Percentiles rank a stretch among this genome's conserved stretches.
Conservation (phyloP, 208 protist genomes). For the Crithidia acanthocephali region DNA sequence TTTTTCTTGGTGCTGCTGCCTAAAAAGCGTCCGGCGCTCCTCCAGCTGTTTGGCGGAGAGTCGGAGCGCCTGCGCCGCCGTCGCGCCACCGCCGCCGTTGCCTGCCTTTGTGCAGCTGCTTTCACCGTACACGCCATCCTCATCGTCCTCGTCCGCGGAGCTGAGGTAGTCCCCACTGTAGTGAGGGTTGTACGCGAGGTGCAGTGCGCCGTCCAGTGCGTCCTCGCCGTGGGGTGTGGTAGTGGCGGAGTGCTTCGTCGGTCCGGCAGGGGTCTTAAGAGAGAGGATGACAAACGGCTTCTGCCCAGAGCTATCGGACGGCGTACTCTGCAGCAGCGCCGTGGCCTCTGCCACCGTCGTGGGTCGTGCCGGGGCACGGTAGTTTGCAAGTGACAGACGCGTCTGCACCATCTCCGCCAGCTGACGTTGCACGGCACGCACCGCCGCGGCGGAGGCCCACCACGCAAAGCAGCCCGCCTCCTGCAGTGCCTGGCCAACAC, state of each 20-base stretch:
- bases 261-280: too few species aligned
- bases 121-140: slow-evolving; percentile 28
- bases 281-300: slow-evolving; percentile 1
- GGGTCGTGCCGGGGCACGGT: slow-evolving; percentile 5
- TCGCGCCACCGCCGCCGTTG: neutral
- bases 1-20: slow-evolving; percentile 59
- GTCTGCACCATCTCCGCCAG: slow-evolving; percentile 22
- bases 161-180: slow-evolving; percentile 68
- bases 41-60: slow-evolving; percentile 30
- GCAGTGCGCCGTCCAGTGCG: slow-evolving; percentile 20
- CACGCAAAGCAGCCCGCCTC: slow-evolving; percentile 59
- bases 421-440: slow-evolving; percentile 34
- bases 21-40: slow-evolving; percentile 23
- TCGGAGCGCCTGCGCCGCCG: neutral
- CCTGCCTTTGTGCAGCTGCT: neutral
- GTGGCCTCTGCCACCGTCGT: slow-evolving; percentile 15
- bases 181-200: slow-evolving; percentile 65
- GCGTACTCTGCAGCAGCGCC: neutral
- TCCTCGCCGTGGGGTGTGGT: neutral
- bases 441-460: slow-evolving; percentile 45
- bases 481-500: slow-evolving; percentile 18
- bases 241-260: too few species aligned
- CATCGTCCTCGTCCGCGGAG: slow-evolving; percentile 73
- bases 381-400: neutral
- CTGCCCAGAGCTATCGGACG: neutral